Evolutionary conservation across 2,329 filamentous ascomycete species (phyloP), one percentile per base, ranked within the genome.

Genomic region (Nannizzia gypsea): DNA sequence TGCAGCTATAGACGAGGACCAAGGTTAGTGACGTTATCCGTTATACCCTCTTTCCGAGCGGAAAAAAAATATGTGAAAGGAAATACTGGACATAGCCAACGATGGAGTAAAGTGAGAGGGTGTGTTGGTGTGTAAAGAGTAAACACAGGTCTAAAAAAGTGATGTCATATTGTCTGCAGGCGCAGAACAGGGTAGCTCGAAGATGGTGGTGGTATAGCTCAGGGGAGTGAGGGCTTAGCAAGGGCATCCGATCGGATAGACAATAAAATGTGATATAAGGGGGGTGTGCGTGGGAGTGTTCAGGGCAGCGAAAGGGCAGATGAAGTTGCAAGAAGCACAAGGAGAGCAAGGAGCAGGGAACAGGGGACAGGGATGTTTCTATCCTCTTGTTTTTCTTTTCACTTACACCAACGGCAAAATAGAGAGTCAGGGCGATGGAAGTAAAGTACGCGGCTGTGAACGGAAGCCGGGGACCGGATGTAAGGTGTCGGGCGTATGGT

Each of bases 361-460:
- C 38, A 28, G 17, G 28, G 59, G 56, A 60, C 54, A 52, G 57
- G 56, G 46, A 40, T 40, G 38, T 40, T 15, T 40, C 13, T 15
- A 15, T 17, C 13, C 15, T 15, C 15, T 40, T 2, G 13, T 40
- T 17, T 17, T 40, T 40, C 22, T 6, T 46, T 20, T 20, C 22
- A 87, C 89, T 83, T 81, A 96, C 92, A 69, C 90, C 90, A 67
- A 96, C 78, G 60, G 91, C 87, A 75, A 96, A 96, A 74, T 92
- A 95, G 26, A 97, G 80, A 9, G 93, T 97, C 70, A 97, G 76
- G 52, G 79, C 82, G 69, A 97, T 96, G 63, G 90, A 93, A 57
- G 91, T 90, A 77, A 97, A 96, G 78, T 97, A 97, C 62, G 90
- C 88, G 50, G 87, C 88, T 31, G 92, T 96, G 72, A 97, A 97